Conservation (phyloP, 192 early-diverging fungal species). For the Dispira parvispora region DNA sequence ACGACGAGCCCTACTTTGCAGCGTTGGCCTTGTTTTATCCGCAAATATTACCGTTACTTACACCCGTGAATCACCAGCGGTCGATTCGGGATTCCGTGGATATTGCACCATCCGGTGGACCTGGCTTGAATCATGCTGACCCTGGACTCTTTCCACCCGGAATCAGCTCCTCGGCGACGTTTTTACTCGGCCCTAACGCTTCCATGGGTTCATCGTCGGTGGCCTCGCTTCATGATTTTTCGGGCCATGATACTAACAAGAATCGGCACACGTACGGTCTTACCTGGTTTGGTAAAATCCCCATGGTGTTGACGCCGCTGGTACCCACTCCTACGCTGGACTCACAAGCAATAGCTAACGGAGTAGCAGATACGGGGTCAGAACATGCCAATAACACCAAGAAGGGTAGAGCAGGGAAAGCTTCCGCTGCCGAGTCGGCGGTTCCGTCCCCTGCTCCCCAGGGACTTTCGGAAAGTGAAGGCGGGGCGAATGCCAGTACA, state of each 20-base stretch:
- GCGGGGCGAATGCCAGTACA: too few species aligned
- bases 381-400: not conserved
- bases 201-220: not conserved
- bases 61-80: not conserved
- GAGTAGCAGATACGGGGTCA: not conserved
- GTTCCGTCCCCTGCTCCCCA: not conserved
- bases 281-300: conserved; percentile 10
- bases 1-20: conserved; percentile 66
- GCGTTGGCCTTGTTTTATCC: conserved; percentile 52
- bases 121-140: too few species aligned
- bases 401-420: too few species aligned
- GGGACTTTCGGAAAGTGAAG: too few species aligned
- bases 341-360: not conserved
- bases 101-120: too few species aligned
- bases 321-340: not conserved
- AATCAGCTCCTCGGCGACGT: too few species aligned
- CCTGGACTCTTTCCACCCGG: too few species aligned
- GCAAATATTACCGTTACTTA: not conserved
- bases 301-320: not conserved
- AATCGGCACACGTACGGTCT: not conserved
- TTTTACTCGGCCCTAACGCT: too few species aligned
- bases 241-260: not conserved
- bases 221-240: not conserved
- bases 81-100: not conserved
- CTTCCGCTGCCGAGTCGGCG: not conserved